Evolutionary conservation across 495 filamentous ascomycete species (phyloP), one percentile per base, ranked within the genome.

Genomic region (Thermothielavioides terrestris): DNA sequence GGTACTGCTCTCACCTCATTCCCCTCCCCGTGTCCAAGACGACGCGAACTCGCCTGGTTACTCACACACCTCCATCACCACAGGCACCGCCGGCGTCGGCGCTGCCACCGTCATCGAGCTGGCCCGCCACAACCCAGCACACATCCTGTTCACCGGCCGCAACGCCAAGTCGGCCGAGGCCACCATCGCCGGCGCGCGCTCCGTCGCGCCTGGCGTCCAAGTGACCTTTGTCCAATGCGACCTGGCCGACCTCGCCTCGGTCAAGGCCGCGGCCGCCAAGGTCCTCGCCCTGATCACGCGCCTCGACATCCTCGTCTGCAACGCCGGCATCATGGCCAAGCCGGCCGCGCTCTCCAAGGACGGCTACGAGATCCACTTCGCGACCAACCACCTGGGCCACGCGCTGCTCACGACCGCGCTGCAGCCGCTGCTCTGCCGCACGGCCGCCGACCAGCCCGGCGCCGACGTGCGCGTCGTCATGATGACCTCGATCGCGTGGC

Each of bases 361-460:
- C 20, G 82, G 83, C 7, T 82, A 79, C 57, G 83, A 88, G 56
- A 74, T 80, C 26, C 79, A 85, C 44, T 78, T 87, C 49, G 81
- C 76, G 11, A 79, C 78, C 2, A 89, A 88, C 58, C 77, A 88
- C 58, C 63, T 88, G 38, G 79, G 77, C 4, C 82, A 85, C 53
- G 79, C 77, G 40, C 72, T 86, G 14, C 67, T 89, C 21, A 81
- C 77, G 4, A 69, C 73, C 39, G 66, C 84, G 18, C 70, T 88
- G 6, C 70, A 86, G 7, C 74, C 83, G 2, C 74, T 71, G 1
- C 65, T 88, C 37, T 14, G 46, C 48, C 34, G 58, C 55, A 58
- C 47, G 76, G 30, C 42, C n/a, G 71, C 6, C 62, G 63, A 25
- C 27, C 22, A 2, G 15, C 50, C 54, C 49, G 49, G 62, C 57